Evolutionary conservation across 1,139 yeast genomes (phyloP), one percentile per base, ranked within the genome.

Genomic region (Hemisphaericaspora xylanilytica): DNA sequence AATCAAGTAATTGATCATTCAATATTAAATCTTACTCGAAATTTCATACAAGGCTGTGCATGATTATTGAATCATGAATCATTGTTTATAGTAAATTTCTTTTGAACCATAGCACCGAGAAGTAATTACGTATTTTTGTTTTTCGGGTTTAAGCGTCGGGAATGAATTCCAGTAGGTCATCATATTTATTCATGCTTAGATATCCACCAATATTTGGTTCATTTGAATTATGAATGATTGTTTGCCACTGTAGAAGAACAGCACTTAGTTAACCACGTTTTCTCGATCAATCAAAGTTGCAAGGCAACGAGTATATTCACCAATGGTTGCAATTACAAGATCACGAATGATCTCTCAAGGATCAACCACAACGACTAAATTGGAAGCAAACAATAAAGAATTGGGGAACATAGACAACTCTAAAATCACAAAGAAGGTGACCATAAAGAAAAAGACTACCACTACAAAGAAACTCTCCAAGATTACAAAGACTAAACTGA

Each of bases 311-410:
- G 9, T 29, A 10, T n/a, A 5, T 11, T 5, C n/a, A 7, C 25
- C 10, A 8, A 40, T 40, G 44, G 42, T 36, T 26, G 40, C 38
- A 11, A 35, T 36, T 9, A 41, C 44, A 12, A 38, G 44, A 20
- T 38, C 40, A 5, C 36, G 26, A 32, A 33, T 38, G 20, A 16
- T 18, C 21, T 20, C 21, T 6, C 32, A 15, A 21, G 18, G 14
- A 6, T 15, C 36, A 6, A 12, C 26, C 20, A 26, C 26, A 6
- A 12, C 13, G 11, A 14, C 14, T 4, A 31, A 18, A 29, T 3
- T 24, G 16, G 32, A 17, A 2, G 24, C 15, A 6, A 18, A 22
- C n/a, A 24, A 29, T 3, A 6, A 17, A n/a, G 32, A 29, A 12
- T n/a, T 12, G 12, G 11, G 17, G 2, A 11, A 29, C n/a, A 14